phyloP scores from a whole-genome alignment of 768 basidiomycete species.

The Asterophora lycoperdoides region DNA sequence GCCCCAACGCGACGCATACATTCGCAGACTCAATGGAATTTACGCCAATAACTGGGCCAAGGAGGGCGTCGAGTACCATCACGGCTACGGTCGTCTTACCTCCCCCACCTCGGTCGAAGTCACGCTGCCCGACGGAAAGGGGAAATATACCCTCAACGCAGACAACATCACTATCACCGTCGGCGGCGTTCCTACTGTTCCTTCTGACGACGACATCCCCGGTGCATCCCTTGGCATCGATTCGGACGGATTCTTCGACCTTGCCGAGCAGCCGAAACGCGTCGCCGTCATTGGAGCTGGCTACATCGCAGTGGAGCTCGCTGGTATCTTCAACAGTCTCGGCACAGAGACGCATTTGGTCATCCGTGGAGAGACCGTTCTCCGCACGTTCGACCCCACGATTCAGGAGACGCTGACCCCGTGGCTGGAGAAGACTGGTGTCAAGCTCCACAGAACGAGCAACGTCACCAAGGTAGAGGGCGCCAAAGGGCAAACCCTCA shows the following conservation, averaged over 20 bases:
- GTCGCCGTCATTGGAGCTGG: slow-evolving; percentile 96
- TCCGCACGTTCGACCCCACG: slow-evolving; percentile 89
- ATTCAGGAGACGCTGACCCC: slow-evolving; percentile 80
- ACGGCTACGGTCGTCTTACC: slow-evolving; percentile 70
- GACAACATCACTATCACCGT: slow-evolving; percentile 82
- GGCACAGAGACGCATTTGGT: slow-evolving; percentile 90
- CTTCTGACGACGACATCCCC: slow-evolving; percentile 74
- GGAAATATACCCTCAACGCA: slow-evolving; percentile 65
- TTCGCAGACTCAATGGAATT: slow-evolving; percentile 81
- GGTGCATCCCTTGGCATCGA: slow-evolving; percentile 88
- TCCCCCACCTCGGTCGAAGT: slow-evolving; percentile 72
- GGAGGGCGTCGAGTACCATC: slow-evolving; percentile 85
- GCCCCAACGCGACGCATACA: slow-evolving; percentile 93
- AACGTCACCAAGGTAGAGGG: slow-evolving; percentile 77
- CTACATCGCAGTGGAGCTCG: slow-evolving; percentile 96
- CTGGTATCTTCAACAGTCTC: slow-evolving; percentile 88
- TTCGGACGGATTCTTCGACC: slow-evolving; percentile 95
- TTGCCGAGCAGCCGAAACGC: slow-evolving; percentile 85
- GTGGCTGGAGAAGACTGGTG: slow-evolving; percentile 93
- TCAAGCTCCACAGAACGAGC: slow-evolving; percentile 78
- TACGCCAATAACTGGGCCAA: slow-evolving; percentile 87
- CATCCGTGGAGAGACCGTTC: slow-evolving; percentile 84
- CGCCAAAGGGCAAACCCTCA: slow-evolving; percentile 63
- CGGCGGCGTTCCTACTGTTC: slow-evolving; percentile 81
- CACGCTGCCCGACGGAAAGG: slow-evolving; percentile 54